Conservation (phyloP, 768 basidiomycete species). For the Pleurotus platypus region DNA sequence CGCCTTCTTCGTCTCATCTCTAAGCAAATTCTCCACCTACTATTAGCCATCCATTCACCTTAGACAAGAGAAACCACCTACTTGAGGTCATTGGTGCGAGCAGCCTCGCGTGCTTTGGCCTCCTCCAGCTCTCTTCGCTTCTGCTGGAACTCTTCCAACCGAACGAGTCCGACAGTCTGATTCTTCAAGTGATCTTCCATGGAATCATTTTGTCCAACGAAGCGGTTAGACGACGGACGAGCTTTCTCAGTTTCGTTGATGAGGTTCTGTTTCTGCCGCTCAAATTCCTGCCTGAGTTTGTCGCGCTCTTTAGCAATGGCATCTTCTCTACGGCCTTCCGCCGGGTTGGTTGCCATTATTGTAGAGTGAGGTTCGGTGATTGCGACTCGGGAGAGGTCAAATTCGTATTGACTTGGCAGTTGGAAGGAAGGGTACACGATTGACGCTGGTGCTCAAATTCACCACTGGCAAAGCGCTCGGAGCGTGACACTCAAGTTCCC, state of each 20-base stretch:
- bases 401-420: no score
- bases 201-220: constrained; percentile 91
- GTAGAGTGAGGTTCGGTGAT: neutral
- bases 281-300: constrained; percentile 77
- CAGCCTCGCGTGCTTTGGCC: constrained; percentile 85
- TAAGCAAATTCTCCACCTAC: constrained; percentile 81
- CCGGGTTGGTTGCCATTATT: constrained; percentile 70
- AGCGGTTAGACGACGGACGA: constrained; percentile 81
- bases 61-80: constrained; percentile 45
- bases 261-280: constrained; percentile 76
- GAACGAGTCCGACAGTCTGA: constrained; percentile 88
- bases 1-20: constrained; percentile 77
- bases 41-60: constrained; percentile 55
- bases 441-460: no score
- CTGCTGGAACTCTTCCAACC: constrained; percentile 90
- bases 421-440: no score
- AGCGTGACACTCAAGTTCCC: neutral
- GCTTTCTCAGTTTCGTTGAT: constrained; percentile 91
- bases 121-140: constrained; percentile 87
- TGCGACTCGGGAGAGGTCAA: no score
- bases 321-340: constrained; percentile 84
- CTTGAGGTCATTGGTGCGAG: constrained; percentile 81
- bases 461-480: neutral
- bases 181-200: constrained; percentile 93
- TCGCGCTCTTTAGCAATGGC: constrained; percentile 80